phyloP scores from a whole-genome alignment of 768 basidiomycete species.

The Pisolithus orientalis region DNA sequence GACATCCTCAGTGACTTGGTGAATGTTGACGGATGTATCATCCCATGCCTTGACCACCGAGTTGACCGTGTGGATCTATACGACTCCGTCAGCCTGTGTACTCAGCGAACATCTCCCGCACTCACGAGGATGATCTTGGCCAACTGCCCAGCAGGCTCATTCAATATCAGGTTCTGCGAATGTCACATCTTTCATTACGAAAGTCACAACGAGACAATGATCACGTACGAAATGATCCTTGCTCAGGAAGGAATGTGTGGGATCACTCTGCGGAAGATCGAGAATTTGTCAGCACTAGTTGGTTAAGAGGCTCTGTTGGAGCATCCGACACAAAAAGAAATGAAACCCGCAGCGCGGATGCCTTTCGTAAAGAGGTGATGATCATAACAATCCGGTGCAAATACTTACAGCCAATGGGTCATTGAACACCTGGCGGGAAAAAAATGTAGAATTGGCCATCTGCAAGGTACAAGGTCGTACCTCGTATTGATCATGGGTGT shows the following conservation, averaged over 20 bases:
- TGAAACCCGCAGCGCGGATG: neutral
- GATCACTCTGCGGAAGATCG: conserved; percentile 53
- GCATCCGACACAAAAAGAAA: neutral
- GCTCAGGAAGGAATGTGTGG: conserved; percentile 83
- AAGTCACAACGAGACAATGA: neutral
- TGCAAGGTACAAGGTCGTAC: conserved; percentile 16
- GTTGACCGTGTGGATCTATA: conserved; percentile 56
- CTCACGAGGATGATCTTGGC: conserved; percentile 64
- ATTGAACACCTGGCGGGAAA: conserved; percentile 53
- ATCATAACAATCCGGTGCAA: conserved; percentile 8
- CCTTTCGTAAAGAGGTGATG: neutral
- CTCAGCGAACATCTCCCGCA: conserved; percentile 2
- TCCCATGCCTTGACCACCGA: conserved; percentile 81
- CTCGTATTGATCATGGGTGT: conserved; percentile 78
- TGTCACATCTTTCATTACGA: neutral
- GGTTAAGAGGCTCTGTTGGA: neutral
- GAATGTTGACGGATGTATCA: conserved; percentile 53
- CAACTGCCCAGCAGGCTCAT: conserved; percentile 75
- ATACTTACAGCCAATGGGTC: conserved; percentile 64
- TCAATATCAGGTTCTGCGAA: conserved; percentile 64
- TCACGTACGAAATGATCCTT: conserved; percentile 82
- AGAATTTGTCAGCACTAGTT: conserved; percentile 1
- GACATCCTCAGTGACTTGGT: conserved; percentile 53
- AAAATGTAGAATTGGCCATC: neutral
- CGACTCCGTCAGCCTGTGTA: neutral